Conservation (phyloP, 108 stramenopile genomes). For the Cyclostephanos tholiformis region DNA sequence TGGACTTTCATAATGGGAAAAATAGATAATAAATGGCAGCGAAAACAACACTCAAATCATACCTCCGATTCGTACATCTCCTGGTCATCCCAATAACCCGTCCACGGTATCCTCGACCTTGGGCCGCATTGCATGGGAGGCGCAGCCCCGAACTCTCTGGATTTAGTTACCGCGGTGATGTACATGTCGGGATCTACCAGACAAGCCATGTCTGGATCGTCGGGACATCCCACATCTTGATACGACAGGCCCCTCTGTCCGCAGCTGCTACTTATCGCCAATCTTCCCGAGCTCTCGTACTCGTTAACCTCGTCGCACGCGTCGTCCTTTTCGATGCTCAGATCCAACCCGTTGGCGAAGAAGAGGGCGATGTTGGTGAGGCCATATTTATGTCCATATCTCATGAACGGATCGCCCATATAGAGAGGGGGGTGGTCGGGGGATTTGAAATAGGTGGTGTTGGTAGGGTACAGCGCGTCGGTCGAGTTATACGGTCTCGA, state of each 20-base stretch:
- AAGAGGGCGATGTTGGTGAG: constrained; percentile 57
- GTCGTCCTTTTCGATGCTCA: constrained; percentile 56
- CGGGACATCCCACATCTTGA: constrained; percentile 32
- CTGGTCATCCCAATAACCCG: constrained; percentile 24
- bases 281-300: constrained; percentile 19
- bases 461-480: constrained; percentile 9
- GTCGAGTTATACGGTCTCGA: constrained; percentile 20
- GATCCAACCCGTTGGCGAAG: constrained; percentile 59
- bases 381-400: constrained; percentile 33
- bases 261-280: constrained; percentile 35
- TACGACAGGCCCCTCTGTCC: constrained; percentile 41
- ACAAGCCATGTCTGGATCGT: constrained; percentile 37
- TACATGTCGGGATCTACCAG: constrained; percentile 22
- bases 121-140: constrained; percentile 43
- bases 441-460: constrained; percentile 19
- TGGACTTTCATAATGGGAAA: constrained; percentile 24
- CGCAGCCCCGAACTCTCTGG: constrained; percentile 36
- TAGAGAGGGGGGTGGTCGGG: constrained; percentile 32
- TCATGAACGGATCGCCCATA: constrained; percentile 45
- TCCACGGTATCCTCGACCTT: constrained; percentile 6
- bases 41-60: constrained; percentile 5
- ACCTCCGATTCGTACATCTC: background rate
- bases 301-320: constrained; percentile 53
- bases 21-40: constrained; percentile 26
- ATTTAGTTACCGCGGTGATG: constrained; percentile 36